Percentiles rank a stretch among this genome's conserved stretches.
Evolutionary conservation across 257 asterid species (phyloP).

Genomic region (Anisodus acutangulus): DNA sequence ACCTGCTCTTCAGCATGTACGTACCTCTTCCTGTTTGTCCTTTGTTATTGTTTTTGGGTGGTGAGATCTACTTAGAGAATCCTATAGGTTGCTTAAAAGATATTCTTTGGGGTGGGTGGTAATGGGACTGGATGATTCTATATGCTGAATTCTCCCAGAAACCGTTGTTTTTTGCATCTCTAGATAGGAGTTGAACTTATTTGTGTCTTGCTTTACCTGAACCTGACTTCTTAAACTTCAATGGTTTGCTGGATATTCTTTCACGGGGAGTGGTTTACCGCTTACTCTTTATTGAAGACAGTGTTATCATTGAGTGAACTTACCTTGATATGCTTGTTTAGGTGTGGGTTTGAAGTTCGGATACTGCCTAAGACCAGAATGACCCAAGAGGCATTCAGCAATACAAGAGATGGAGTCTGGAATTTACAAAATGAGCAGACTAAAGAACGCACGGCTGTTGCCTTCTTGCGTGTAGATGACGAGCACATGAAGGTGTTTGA

Average conservation of each 20-base stretch:
- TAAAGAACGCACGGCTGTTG: slow-evolving; percentile 95
- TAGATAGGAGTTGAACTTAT: not conserved
- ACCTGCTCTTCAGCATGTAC: slow-evolving; percentile 95
- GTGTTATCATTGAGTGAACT: slow-evolving; percentile 30
- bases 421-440: slow-evolving; percentile 97
- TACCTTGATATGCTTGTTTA: slow-evolving; percentile 35
- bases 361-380: slow-evolving; percentile 92
- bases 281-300: not conserved
- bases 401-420: slow-evolving; percentile 98
- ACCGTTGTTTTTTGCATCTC: not conserved
- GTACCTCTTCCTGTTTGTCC: slow-evolving; percentile 29
- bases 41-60: not conserved
- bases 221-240: not conserved
- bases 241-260: not conserved
- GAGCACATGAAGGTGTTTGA: slow-evolving; percentile 99
- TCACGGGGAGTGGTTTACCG: not conserved
- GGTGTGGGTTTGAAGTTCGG: slow-evolving; percentile 98
- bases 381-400: slow-evolving; percentile 99
- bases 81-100: not conserved
- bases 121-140: not conserved
- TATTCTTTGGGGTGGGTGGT: not conserved
- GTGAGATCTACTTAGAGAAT: not conserved
- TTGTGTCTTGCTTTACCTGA: not conserved
- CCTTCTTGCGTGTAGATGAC: slow-evolving; percentile 95
- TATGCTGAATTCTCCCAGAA: not conserved